Evolutionary conservation across 2,329 filamentous ascomycete species (phyloP).

Genomic region (Pseudopyricularia javanii): DNA sequence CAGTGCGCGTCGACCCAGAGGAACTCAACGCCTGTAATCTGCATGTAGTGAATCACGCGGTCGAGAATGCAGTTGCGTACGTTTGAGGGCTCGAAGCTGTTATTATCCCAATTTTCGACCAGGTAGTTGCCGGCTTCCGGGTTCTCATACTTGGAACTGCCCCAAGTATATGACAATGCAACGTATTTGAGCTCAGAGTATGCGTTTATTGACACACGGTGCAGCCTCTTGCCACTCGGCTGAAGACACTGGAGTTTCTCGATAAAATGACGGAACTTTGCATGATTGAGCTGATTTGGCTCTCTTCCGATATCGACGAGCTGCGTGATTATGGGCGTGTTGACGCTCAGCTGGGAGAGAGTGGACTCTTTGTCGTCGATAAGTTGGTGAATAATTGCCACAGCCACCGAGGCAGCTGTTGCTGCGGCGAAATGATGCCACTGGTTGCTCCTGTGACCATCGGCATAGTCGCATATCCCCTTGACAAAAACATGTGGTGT

Average conservation of each 20-base stretch:
- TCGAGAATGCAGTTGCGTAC: constrained; percentile 14
- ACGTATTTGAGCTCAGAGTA: constrained; percentile 7
- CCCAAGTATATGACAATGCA: constrained; percentile 13
- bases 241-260: constrained; percentile 4
- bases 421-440: too few relatives aligned
- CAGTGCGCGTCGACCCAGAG: constrained; percentile 18
- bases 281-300: constrained; percentile 6
- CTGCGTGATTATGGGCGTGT: constrained; percentile 7
- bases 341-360: constrained; percentile 5
- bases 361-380: constrained; percentile 7
- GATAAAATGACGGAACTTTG: constrained; percentile 5
- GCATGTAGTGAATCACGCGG: constrained; percentile 13
- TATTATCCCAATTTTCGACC: constrained; percentile 6
- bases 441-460: too few relatives aligned
- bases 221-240: not conserved
- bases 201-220: constrained; percentile 4
- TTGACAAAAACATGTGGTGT: too few relatives aligned
- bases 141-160: constrained; percentile 8
- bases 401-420: too few relatives aligned
- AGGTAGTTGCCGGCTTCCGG: constrained; percentile 6
- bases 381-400: constrained; percentile 26
- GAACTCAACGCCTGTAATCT: constrained; percentile 6
- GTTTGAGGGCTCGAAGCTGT: constrained; percentile 4
- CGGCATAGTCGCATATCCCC: too few relatives aligned
- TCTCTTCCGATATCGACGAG: constrained; percentile 8